phyloP scores from a whole-genome alignment of 2,329 filamentous ascomycete species.

The Sarocladium kiliense region DNA sequence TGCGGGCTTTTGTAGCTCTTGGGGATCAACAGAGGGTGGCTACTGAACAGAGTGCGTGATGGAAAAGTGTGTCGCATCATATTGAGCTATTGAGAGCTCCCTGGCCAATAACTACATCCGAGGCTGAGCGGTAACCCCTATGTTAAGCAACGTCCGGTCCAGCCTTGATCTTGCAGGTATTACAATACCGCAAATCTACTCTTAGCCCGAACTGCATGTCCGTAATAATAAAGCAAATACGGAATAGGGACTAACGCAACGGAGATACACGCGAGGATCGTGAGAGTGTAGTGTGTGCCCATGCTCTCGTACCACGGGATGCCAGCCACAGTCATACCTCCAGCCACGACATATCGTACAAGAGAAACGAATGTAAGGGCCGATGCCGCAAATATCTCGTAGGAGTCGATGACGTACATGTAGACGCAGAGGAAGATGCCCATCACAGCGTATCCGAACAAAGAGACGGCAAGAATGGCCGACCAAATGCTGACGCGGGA shows the following conservation, averaged over 20 bases:
- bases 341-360: conserved; percentile 24
- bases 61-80: too few relatives aligned
- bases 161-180: too few relatives aligned
- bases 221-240: conserved; percentile 22
- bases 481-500: conserved; percentile 38
- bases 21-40: too few relatives aligned
- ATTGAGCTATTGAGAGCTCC: too few relatives aligned
- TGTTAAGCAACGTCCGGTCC: too few relatives aligned
- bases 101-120: too few relatives aligned
- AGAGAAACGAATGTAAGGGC: conserved; percentile 26
- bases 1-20: too few relatives aligned
- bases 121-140: too few relatives aligned
- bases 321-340: conserved; percentile 28
- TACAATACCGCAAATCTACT: conserved; percentile 5
- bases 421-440: conserved; percentile 31
- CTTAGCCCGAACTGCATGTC: conserved; percentile 6
- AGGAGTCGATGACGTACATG: conserved; percentile 31
- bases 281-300: conserved; percentile 27
- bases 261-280: conserved; percentile 24
- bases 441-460: conserved; percentile 42
- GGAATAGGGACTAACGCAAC: conserved; percentile 23
- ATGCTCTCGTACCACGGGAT: conserved; percentile 28
- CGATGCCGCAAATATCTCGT: conserved; percentile 27
- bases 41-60: too few relatives aligned
- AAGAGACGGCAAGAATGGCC: conserved; percentile 32